A percentile compares a stretch with the other conserved stretches of the same genome.
Conservation (phyloP, 2,329 filamentous ascomycete species). For the Tolypocladium capitatum region DNA sequence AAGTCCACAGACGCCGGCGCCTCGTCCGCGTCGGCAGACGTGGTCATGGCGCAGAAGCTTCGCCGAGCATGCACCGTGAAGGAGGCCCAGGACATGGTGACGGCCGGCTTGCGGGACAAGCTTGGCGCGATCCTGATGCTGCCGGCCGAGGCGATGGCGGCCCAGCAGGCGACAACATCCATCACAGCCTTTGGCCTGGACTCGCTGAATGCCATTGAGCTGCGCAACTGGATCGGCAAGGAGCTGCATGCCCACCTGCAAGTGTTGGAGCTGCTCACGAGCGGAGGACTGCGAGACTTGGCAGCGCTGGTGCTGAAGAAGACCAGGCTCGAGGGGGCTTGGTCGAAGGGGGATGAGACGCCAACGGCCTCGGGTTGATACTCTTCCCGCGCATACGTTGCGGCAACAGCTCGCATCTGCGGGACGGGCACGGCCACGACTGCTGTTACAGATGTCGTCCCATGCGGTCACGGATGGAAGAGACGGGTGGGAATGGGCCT, state of each 20-base stretch:
- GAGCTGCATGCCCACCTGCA: slow-evolving; percentile 30
- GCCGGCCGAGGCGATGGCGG: slow-evolving; percentile 8
- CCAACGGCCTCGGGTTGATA: no score
- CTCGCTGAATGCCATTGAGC: slow-evolving; percentile 35
- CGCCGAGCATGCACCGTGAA: slow-evolving; percentile 4
- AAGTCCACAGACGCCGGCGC: slow-evolving; percentile 5
- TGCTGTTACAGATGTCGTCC: no score
- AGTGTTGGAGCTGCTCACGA: slow-evolving; percentile 40
- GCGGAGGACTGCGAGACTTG: slow-evolving; percentile 23
- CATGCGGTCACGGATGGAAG: no score
- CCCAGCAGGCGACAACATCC: slow-evolving; percentile 8
- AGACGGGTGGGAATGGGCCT: no score
- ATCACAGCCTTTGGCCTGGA: slow-evolving; percentile 23
- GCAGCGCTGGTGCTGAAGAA: slow-evolving; percentile 13
- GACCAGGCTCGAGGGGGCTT: slow-evolving; percentile 9
- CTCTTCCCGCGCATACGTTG: no score
- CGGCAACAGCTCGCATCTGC: no score
- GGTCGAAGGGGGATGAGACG: slow-evolving; percentile 5
- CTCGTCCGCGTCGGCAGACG: slow-evolving; percentile 1
- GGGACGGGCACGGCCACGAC: no score
- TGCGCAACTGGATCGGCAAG: slow-evolving; percentile 36
- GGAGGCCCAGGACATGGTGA: slow-evolving; percentile 13
- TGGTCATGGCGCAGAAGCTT: slow-evolving; percentile 8
- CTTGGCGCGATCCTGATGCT: slow-evolving; percentile 22
- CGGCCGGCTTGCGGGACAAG: slow-evolving; percentile 12